Base-by-base conservation (phyloP, 1,284 basidiomycete species). In the Bondarzewia mesenterica region DNA sequence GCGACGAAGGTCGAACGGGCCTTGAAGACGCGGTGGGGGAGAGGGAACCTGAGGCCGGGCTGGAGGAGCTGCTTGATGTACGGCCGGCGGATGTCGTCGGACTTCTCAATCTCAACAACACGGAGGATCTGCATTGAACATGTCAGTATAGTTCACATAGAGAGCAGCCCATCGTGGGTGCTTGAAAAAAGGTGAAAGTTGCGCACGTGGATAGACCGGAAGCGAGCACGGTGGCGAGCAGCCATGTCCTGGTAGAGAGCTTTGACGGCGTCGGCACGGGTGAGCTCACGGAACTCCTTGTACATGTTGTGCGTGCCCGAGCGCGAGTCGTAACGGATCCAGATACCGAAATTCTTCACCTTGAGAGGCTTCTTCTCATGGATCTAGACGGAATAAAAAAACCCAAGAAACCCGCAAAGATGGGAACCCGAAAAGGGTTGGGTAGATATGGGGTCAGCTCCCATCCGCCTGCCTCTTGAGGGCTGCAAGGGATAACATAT, bases 291-390 rank as follows among this genome's bases (percentile, higher is more conserved):
- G 89, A 92, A 98, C 78, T 99, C 95, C 81, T 88, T 89, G 80
- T 89, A 89, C 87, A 89, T 88, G 82, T 97, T 96, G 84, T 96
- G 93, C 50, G 94, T 97, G 56, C 93, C 93, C 44, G 92, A 95
- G 63, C 93, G 91, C 50, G 93, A 96, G 74, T 96, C 95, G 76
- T 99, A 99, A 61, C 96, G 91, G 68, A 99, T 74, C 95, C 95
- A 99, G 75, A 99, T 91, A 63, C 93, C 96, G 67, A 99, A 98
- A 88, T 97, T 98, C 85, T 99, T 99, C 69, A 97, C 89, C 77
- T 95, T 94, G 69, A 94, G 70, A 35, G 96, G 95, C 73, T 89
- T 92, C 81, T 91, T 93, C 78, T 99, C 95, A 62, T 86, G 82
- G 67, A 96, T 95, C 92, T 94, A 81, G 51, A 60, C 29, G 26